These are phyloP conservation scores for Cercophora scortea DNA, from an alignment of 495 filamentous ascomycete species.

Conservation along the genomic window DNA sequence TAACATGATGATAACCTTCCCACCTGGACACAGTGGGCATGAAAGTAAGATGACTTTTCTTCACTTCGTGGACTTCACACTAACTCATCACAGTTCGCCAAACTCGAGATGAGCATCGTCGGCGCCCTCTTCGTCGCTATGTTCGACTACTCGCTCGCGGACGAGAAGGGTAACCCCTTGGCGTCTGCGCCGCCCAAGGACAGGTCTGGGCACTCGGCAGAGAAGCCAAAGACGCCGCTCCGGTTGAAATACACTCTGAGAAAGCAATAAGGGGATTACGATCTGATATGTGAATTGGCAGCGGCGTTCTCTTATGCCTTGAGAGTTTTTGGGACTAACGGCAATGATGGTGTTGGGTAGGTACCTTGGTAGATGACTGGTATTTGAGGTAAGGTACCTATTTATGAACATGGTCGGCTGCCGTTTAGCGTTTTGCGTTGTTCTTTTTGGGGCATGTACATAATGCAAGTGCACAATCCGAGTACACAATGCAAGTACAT, in stretches of 20 bases:
- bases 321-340: no score
- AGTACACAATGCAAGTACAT: no score
- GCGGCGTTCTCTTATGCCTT: no score
- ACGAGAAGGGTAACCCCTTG: constrained; percentile 8
- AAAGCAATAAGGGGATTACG: not conserved
- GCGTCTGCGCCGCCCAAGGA: not conserved
- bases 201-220: constrained; percentile 7
- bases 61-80: not conserved
- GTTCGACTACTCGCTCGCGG: constrained; percentile 22
- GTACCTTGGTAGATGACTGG: no score
- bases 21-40: constrained; percentile 1
- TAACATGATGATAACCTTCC: not conserved
- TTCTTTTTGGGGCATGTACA: no score
- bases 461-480: no score
- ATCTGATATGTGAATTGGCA: no score
- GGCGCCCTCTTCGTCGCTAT: constrained; percentile 31
- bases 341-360: no score
- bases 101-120: constrained; percentile 39
- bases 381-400: no score
- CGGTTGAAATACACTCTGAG: constrained; percentile 15
- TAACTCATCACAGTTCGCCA: constrained; percentile 26
- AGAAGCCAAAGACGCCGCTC: constrained; percentile 10
- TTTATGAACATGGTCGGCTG: no score
- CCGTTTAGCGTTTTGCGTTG: no score
- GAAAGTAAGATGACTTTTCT: constrained; percentile 1